Evolutionary conservation across 2,329 filamentous ascomycete species (phyloP), one percentile per base, ranked within the genome.

Genomic region (Aspergillus intermedius): DNA sequence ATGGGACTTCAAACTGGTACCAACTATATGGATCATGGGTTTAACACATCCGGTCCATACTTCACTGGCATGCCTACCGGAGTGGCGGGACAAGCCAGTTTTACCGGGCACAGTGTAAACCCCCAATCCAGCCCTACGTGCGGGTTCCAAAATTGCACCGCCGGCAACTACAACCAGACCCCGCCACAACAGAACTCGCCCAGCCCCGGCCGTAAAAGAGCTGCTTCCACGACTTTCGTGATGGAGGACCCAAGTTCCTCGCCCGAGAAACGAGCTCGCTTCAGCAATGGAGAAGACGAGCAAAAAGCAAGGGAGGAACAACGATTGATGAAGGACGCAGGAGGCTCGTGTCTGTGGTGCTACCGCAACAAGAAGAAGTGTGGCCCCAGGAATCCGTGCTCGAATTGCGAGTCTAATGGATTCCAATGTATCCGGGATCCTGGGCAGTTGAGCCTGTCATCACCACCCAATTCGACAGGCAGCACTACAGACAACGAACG

Each of bases 331-430:
- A 63, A 51, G 44, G 46, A 49, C 21, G 47, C 45, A 21, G 63
- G 64, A 2, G 64, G 63, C 21, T 53, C 62, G 13, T 67, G 64
- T 47, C 21, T 58, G n/a, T 57, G 54, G 44, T 67, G 64, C 43
- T 54, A 53, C 45, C 53, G 54, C n/a, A 59, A 49, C 7, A 64
- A 60, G 51, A 65, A 65, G 32, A 50, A 46, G 25, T 67, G 64
- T 42, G 54, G 49, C 10, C 39, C 50, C 5, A 35, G 42, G 6
- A 45, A 46, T 17, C 52, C 57, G 10, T 67, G 64, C 22, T 17
- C 41, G 6, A 32, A 42, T 2, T 65, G 63, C 48, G 28, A n/a
- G 13, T 39, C 40, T 12, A 49, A 48, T 12, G n/a, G 23, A 3
- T 47, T 47, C 17, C 41, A 50, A 10, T 66, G 64, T 48, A 48